Conservation (phyloP, 2,329 filamentous ascomycete genomes). For the Arthrocladium fulminans region DNA sequence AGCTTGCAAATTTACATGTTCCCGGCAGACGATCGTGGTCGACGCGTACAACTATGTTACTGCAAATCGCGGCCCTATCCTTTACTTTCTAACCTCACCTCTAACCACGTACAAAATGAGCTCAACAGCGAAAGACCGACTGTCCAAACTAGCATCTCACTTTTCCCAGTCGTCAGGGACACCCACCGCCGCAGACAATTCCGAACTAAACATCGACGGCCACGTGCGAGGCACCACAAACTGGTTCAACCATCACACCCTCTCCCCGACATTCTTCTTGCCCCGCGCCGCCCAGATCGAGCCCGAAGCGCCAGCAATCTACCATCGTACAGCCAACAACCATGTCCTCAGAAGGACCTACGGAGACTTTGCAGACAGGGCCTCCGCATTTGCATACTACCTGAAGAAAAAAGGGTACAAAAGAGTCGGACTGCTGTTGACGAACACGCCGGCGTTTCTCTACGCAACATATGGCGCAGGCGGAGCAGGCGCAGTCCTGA, state of each 20-base stretch:
- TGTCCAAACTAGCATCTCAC: constrained; percentile 27
- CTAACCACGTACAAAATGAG: background rate
- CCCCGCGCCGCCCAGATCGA: constrained; percentile 81
- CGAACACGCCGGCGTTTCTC: constrained; percentile 91
- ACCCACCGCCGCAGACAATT: constrained; percentile 19
- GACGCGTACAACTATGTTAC: background rate
- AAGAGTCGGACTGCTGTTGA: constrained; percentile 74
- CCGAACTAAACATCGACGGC: constrained; percentile 32
- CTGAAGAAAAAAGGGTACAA: constrained; percentile 63
- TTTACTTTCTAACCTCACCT: background rate
- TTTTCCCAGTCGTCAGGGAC: constrained; percentile 24
- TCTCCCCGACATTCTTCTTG: constrained; percentile 81
- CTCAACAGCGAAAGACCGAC: constrained; percentile 12
- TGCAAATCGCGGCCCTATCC: too few relatives aligned
- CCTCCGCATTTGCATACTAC: constrained; percentile 80
- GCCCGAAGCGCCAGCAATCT: constrained; percentile 73
- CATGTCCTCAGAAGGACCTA: constrained; percentile 69
- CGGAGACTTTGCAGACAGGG: constrained; percentile 71
- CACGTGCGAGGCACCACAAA: constrained; percentile 38
- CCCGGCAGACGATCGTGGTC: background rate
- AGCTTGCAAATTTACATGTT: background rate
- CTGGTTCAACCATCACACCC: constrained; percentile 56
- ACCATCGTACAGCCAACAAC: constrained; percentile 73
- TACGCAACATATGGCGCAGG: constrained; percentile 83
- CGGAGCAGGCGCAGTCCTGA: constrained; percentile 69